Evolutionary conservation across 225 moss, liverwort and hornwort genomes (phyloP).

Genomic region (Ulota crispa): DNA sequence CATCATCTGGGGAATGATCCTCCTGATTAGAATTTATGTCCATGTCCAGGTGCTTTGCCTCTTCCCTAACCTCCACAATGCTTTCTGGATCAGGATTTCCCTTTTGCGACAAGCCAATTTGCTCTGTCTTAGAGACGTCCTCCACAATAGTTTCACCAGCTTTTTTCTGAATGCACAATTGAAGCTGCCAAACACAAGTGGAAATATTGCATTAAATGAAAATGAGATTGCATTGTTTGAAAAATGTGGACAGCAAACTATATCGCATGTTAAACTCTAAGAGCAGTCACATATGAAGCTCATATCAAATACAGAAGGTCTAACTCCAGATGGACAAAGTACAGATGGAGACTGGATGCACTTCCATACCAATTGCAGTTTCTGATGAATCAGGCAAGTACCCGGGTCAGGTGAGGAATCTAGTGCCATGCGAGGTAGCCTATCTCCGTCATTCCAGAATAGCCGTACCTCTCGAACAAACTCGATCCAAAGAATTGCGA

Average conservation of each 20-base stretch:
- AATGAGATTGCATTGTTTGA: conserved; percentile 1
- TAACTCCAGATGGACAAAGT: conserved; percentile 6
- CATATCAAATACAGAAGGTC: conserved; percentile 3
- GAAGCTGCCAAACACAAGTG: conserved; percentile 50
- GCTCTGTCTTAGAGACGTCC: conserved; percentile 23
- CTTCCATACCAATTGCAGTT: conserved; percentile 78
- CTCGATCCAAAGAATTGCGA: conserved; percentile 92
- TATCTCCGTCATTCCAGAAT: conserved; percentile 86
- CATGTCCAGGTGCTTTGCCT: conserved; percentile 30
- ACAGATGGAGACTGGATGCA: conserved; percentile 9
- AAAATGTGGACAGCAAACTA: conserved; percentile 8
- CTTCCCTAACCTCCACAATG: conserved; percentile 28
- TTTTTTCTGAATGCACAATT: conserved; percentile 56
- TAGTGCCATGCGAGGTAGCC: conserved; percentile 72
- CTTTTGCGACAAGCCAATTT: conserved; percentile 17
- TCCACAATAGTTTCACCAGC: conserved; percentile 21
- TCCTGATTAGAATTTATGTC: conserved; percentile 26
- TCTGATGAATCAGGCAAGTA: conserved; percentile 82
- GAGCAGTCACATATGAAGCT: conserved; percentile 6
- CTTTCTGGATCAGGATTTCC: conserved; percentile 7
- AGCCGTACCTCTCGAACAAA: conserved; percentile 93
- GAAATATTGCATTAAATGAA: not conserved
- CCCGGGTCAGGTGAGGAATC: conserved; percentile 67
- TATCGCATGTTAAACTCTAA: not conserved
- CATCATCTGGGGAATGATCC: conserved; percentile 33